phyloP scores from a whole-genome alignment of 2,329 filamentous ascomycete species.

The Colletotrichum euphorbiae region DNA sequence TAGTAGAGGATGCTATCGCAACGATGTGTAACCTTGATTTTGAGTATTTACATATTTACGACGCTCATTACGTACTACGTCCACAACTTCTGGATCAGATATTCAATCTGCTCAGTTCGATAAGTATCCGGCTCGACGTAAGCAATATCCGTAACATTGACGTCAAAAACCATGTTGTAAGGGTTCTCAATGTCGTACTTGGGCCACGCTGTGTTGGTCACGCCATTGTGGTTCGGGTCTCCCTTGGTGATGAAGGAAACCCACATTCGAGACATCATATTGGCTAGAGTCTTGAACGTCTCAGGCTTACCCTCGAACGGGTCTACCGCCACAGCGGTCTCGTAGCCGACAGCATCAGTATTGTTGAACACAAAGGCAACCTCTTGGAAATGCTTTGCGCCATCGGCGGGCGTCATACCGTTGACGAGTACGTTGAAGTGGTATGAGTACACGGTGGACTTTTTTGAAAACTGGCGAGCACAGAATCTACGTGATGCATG shows the following conservation, averaged over 20 bases:
- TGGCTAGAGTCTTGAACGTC: conserved; percentile 55
- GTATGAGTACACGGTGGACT: conserved; percentile 69
- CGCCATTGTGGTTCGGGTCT: conserved; percentile 54
- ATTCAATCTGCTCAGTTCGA: conserved; percentile 55
- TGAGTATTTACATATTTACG: not conserved
- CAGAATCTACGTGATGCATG: conserved; percentile 66
- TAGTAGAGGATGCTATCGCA: too few species aligned
- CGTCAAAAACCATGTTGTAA: conserved; percentile 61
- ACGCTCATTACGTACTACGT: not conserved
- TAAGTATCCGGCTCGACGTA: conserved; percentile 60
- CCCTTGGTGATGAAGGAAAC: conserved; percentile 59
- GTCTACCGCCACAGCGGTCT: conserved; percentile 55
- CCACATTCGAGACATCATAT: conserved; percentile 64
- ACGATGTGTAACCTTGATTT: not conserved
- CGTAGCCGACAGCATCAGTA: conserved; percentile 59
- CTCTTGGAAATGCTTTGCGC: conserved; percentile 47
- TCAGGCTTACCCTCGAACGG: conserved; percentile 56
- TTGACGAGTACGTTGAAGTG: conserved; percentile 55
- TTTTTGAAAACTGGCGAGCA: conserved; percentile 57
- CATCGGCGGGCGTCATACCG: conserved; percentile 39
- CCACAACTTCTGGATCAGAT: conserved; percentile 46
- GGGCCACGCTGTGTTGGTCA: conserved; percentile 51
- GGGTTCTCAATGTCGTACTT: conserved; percentile 54
- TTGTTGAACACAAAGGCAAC: conserved; percentile 62
- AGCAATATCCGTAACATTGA: conserved; percentile 55